These are phyloP conservation scores for Fusarium mangiferae DNA, from an alignment of 2,329 filamentous ascomycete genomes.

Conservation along the genomic window DNA sequence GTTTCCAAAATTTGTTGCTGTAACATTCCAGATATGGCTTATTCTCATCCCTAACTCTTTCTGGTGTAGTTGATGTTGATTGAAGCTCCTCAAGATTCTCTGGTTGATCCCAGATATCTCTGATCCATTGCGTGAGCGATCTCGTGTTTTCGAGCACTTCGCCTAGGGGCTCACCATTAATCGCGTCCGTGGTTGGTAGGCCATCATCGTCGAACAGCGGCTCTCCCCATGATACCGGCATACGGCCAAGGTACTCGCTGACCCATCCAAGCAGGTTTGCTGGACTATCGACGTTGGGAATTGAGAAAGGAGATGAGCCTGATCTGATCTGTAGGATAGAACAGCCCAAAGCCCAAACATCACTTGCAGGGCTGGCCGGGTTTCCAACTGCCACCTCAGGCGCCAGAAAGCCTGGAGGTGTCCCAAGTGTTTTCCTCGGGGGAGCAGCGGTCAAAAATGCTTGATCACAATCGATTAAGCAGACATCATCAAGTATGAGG, in stretches of 20 bases:
- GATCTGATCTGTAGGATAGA: slow-evolving; percentile 13
- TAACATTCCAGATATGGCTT: slow-evolving; percentile 12
- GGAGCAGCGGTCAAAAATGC: not conserved
- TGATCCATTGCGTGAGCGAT: not conserved
- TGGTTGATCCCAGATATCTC: slow-evolving; percentile 8
- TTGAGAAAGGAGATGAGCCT: slow-evolving; percentile 9
- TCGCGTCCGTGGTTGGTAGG: not conserved
- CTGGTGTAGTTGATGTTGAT: not conserved
- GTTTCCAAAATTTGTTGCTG: slow-evolving; percentile 19
- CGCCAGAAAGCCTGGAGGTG: not conserved
- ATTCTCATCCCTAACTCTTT: not conserved
- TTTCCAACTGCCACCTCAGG: slow-evolving; percentile 2
- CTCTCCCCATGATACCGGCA: slow-evolving; percentile 4
- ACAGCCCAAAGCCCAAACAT: slow-evolving; percentile 23
- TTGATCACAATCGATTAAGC: slow-evolving; percentile 1
- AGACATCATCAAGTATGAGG: not conserved
- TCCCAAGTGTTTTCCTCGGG: not conserved
- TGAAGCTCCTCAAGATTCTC: not conserved
- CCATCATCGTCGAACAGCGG: slow-evolving; percentile 17
- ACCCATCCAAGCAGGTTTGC: slow-evolving; percentile 4
- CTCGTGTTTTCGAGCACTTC: not conserved
- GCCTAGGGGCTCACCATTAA: not conserved
- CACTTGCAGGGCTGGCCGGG: slow-evolving; percentile 3
- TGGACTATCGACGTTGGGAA: not conserved
- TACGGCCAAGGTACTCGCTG: slow-evolving; percentile 10